Percentiles rank a stretch among this genome's conserved stretches.
phyloP scores from a whole-genome alignment of 768 basidiomycete genomes.

The Tephrocybe sp. region DNA sequence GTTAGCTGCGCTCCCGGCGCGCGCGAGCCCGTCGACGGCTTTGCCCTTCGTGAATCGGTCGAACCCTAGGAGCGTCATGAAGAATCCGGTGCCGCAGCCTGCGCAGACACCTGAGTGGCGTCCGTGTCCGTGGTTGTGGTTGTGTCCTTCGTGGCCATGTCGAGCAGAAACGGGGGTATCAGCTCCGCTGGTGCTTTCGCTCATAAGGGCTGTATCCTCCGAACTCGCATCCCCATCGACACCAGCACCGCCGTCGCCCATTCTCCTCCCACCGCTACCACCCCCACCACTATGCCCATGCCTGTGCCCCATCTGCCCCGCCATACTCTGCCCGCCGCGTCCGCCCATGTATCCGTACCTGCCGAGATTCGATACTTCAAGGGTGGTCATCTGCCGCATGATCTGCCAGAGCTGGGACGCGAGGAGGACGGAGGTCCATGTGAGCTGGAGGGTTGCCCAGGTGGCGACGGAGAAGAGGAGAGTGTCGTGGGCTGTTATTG shows the following conservation, averaged over 20 bases:
- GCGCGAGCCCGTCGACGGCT: constrained; percentile 81
- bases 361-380: constrained; percentile 93
- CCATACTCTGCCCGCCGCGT: constrained; percentile 64
- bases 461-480: constrained; percentile 79
- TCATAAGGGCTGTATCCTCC: constrained; percentile 42
- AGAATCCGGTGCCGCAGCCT: constrained; percentile 58
- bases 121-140: constrained; percentile 32
- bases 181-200: constrained; percentile 22
- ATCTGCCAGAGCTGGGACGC: constrained; percentile 90
- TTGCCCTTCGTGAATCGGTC: constrained; percentile 93
- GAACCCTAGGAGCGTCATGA: constrained; percentile 89
- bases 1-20: constrained; percentile 75
- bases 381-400: constrained; percentile 90
- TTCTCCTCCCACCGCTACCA: neutral
- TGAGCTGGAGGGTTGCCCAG: constrained; percentile 94
- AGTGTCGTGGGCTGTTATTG: constrained; percentile 65
- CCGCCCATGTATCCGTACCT: constrained; percentile 98
- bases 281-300: constrained; percentile 31
- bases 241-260: constrained; percentile 30
- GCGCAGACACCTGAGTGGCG: constrained; percentile 41
- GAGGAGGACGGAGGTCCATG: constrained; percentile 89
- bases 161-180: too few relatives aligned
- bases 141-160: too few relatives aligned
- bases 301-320: constrained; percentile 78
- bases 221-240: constrained; percentile 49